Evolutionary conservation across 345 rosid genomes (phyloP), one percentile per base, ranked within the genome.

Genomic region (Litchi chinensis): DNA sequence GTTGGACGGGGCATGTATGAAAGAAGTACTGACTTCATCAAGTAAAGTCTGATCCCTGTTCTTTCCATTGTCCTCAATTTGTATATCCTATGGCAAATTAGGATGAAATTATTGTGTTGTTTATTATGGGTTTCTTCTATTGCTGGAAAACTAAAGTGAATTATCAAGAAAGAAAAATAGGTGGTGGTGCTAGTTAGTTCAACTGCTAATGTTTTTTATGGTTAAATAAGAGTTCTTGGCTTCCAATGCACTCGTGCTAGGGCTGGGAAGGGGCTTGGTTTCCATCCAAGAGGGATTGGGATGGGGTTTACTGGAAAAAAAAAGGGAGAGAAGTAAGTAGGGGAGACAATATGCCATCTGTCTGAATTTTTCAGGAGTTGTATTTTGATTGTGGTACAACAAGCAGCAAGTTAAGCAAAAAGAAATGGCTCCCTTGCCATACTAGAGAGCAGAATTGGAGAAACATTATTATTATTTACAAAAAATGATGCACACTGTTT

Each of bases 1-100:
- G 99, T 96, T 65, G 99, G 99, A 52, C 95, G 95, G 78, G 99
- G 93, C 86, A 92, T 96, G 97, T 94, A 96, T 78, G 99, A 96
- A 86, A 89, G 88, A 85, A 91, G 90, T 74, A 85, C 86, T n/a
- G 99, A 96, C 80, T 96, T 89, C 82, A 81, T 90, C 73, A 92
- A 86, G 99, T 95, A 95, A 76, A 73, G 41, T 86, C 81, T 79
- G 12, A 65, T 77, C 75, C 82, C 67, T 60, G 28, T 74, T 32
- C 63, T 48, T 18, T 68, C 75, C 5, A 46, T 32, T 67, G 19
- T 68, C 48, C 56, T 57, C 65, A 44, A 37, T 44, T 54, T 65
- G 46, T 26, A 54, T 54, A 71, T 71, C 46, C 32, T 68, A 54
- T 63, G 52, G 39, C 24, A 15, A 24, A 2, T 12, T 39, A 11